Conservation (phyloP, 257 asterid species). For the Solanum appendiculatum region DNA sequence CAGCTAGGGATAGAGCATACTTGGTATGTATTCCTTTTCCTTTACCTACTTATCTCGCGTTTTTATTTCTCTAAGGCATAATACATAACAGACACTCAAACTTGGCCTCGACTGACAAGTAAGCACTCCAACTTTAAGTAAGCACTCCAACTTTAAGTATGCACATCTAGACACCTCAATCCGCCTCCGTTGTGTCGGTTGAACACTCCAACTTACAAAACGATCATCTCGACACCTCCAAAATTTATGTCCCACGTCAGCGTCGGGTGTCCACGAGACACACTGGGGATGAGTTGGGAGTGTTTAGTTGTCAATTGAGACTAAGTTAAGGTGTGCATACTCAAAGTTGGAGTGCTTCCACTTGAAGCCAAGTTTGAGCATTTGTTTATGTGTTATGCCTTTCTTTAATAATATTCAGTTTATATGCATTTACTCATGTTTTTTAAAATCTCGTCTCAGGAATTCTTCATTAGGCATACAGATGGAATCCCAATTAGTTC, state of each 20-base stretch:
- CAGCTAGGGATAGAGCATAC: constrained; percentile 49
- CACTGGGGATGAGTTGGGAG: background rate
- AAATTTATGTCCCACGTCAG: background rate
- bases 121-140: background rate
- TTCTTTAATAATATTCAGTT: background rate
- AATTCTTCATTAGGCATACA: constrained; percentile 70
- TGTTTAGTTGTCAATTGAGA: background rate
- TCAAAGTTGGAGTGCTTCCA: background rate
- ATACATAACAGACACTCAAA: background rate
- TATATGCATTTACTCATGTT: background rate
- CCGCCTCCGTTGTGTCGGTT: background rate
- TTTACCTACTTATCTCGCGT: background rate
- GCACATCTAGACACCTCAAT: background rate
- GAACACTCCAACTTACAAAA: background rate
- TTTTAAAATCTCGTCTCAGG: constrained; percentile 28
- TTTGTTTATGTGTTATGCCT: background rate
- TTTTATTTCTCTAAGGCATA: background rate
- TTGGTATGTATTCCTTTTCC: constrained; percentile 30
- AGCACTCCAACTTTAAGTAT: background rate
- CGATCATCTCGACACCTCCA: background rate
- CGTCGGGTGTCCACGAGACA: background rate
- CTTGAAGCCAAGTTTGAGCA: background rate
- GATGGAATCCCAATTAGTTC: constrained; percentile 76
- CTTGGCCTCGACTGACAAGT: background rate
- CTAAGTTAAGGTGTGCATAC: background rate